A percentile compares a stretch with the other conserved stretches of the same genome.
Evolutionary conservation across 345 rosid genomes (phyloP).

Genomic region (Brassica incana): DNA sequence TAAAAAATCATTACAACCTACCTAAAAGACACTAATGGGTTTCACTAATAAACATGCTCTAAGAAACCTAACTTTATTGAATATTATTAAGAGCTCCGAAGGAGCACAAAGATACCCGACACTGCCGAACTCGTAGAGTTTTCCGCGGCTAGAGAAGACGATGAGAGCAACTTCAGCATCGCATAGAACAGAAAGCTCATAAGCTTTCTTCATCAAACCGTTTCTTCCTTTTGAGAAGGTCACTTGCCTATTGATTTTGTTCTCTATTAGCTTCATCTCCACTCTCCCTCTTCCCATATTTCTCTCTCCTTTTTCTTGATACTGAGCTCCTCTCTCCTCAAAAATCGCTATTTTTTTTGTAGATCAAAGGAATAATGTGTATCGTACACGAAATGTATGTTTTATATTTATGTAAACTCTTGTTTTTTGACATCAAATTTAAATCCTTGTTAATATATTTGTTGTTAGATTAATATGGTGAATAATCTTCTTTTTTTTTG

Average conservation of each 20-base stretch:
- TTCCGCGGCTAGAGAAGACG: conserved; percentile 87
- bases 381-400: conserved; percentile 18
- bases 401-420: not conserved
- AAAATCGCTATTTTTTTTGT: not conserved
- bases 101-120: conserved; percentile 46
- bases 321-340: conserved; percentile 14
- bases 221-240: conserved; percentile 82
- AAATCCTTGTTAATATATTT: not conserved
- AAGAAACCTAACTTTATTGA: not conserved
- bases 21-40: no score
- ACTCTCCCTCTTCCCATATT: conserved; percentile 88
- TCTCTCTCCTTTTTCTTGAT: conserved; percentile 10
- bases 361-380: conserved; percentile 14
- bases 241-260: conserved; percentile 81
- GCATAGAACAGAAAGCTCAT: conserved; percentile 84
- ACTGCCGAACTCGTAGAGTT: conserved; percentile 77
- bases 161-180: conserved; percentile 83
- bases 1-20: no score
- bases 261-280: conserved; percentile 85
- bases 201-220: conserved; percentile 78
- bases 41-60: no score
- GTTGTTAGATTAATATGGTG: conserved; percentile 2
- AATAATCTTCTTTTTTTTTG: not conserved
- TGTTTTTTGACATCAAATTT: not conserved
- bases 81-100: not conserved